Evolutionary conservation across 2,329 filamentous ascomycete genomes (phyloP).

Genomic region (Alternaria viburni): DNA sequence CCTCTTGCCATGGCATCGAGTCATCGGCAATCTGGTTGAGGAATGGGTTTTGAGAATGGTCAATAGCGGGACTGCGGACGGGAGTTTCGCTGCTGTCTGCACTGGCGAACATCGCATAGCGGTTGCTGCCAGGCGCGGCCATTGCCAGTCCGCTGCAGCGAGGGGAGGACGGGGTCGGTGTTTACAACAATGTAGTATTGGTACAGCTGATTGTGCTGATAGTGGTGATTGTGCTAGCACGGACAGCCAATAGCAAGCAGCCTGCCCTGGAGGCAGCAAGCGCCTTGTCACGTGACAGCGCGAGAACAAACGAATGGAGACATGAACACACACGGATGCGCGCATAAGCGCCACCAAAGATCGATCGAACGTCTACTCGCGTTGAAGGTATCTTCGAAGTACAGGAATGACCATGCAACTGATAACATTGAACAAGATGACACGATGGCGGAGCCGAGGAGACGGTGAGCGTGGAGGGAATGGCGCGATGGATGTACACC

Average conservation of each 20-base stretch:
- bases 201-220: neutral
- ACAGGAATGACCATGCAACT: neutral
- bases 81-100: constrained; percentile 13
- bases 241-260: neutral
- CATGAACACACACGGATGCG: neutral
- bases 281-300: constrained; percentile 7
- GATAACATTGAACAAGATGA: neutral
- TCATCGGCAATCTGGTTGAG: constrained; percentile 32
- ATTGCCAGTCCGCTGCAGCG: constrained; percentile 11
- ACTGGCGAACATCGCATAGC: constrained; percentile 32
- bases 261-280: constrained; percentile 10
- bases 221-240: neutral
- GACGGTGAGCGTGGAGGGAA: neutral
- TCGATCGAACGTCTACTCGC: neutral
- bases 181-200: neutral
- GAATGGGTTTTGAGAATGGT: constrained; percentile 24
- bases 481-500: neutral
- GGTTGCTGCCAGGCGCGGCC: constrained; percentile 25
- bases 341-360: neutral
- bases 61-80: neutral
- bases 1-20: constrained; percentile 34
- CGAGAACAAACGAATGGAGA: neutral
- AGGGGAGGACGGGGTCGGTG: neutral
- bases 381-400: neutral
- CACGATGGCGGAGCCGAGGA: neutral